phyloP scores from a whole-genome alignment of 345 rosid genomes.

The Chamaenerion angustifolium region DNA sequence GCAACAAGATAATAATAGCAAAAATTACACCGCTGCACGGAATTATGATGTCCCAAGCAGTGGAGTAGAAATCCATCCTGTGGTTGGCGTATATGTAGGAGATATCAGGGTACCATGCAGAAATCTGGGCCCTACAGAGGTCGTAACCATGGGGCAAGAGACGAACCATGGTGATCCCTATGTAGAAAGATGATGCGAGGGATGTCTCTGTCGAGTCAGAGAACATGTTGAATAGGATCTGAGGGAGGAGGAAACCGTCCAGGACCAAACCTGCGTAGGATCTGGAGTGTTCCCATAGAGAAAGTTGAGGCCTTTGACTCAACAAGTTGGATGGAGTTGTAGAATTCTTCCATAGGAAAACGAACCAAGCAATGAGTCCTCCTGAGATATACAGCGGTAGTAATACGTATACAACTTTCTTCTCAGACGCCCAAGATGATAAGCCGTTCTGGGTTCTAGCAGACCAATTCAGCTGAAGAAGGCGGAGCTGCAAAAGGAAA shows the following conservation, averaged over 20 bases:
- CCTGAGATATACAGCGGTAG: slow-evolving; percentile 53
- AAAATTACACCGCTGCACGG: slow-evolving; percentile 44
- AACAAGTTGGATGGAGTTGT: slow-evolving; percentile 3
- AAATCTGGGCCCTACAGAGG: slow-evolving; percentile 56
- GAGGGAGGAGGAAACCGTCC: slow-evolving; percentile 75
- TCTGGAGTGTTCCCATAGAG: slow-evolving; percentile 46
- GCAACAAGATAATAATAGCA: slow-evolving; percentile 43
- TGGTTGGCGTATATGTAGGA: slow-evolving; percentile 74
- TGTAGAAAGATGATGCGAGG: slow-evolving; percentile 42
- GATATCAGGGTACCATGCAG: slow-evolving; percentile 34
- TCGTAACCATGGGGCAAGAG: slow-evolving; percentile 81
- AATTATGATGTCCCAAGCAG: slow-evolving; percentile 70
- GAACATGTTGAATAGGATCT: slow-evolving; percentile 56
- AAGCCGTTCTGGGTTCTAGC: slow-evolving; percentile 29
- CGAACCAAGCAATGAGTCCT: slow-evolving; percentile 52
- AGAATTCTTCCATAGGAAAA: slow-evolving; percentile 24
- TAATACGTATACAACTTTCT: slow-evolving; percentile 36
- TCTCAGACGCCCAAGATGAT: slow-evolving; percentile 45
- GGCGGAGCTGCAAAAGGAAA: slow-evolving; percentile 63
- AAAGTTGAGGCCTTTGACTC: slow-evolving; percentile 11
- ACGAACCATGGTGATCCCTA: slow-evolving; percentile 48
- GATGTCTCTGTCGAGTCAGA: slow-evolving; percentile 29
- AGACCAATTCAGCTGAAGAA: slow-evolving; percentile 70
- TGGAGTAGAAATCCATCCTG: slow-evolving; percentile 61
- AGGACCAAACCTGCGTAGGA: slow-evolving; percentile 72